Base-by-base conservation (phyloP, 108 stramenopile genomes). In the Cyclotella kingstonii region DNA sequence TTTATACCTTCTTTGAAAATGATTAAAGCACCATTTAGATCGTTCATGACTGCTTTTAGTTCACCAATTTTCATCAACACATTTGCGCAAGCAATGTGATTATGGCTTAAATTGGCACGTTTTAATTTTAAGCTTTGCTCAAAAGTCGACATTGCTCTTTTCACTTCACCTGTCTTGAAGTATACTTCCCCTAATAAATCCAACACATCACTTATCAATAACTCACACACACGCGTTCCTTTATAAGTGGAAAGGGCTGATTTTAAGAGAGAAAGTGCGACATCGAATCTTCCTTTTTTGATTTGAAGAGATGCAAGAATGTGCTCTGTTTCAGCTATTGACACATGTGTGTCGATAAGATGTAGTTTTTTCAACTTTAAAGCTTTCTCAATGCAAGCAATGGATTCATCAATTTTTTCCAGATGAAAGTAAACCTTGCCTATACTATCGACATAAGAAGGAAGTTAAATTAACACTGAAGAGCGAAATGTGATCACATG, bases 1-100 rank as follows among this genome's bases (percentile, higher is more conserved):
- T n/a, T n/a, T n/a, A n/a, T 28, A 60, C 58, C 65, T 65, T 73
- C 73, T 64, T 76, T 74, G 40, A 79, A 79, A n/a, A 74, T 60
- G 51, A 51, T 25, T 12, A 82, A 57, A 27, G 77, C 71, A n/a
- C 55, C 77, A 48, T 79, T 40, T 15, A 61, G 8, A 34, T 73
- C 60, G 18, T 54, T 52, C n/a, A 8, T 66, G 1, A 42, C 45
- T 5, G 54, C 46, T 57, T 75, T 74, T 12, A 82, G 28, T 41
- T 62, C 76, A 33, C 81, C 81, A 17, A 82, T 60, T 31, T 54
- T 43, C 57, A 76, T 66, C 30, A 73, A 55, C 6, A 71, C 66
- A 62, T 78, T 70, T 11, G 74, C 52, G 40, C 68, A 60, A 15
- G 77, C 46, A 19, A 72, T 31, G 14, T 72, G 25, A 22, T 77